phyloP scores from a whole-genome alignment of 1,284 basidiomycete species.

The Ceratobasidium theobromae region DNA sequence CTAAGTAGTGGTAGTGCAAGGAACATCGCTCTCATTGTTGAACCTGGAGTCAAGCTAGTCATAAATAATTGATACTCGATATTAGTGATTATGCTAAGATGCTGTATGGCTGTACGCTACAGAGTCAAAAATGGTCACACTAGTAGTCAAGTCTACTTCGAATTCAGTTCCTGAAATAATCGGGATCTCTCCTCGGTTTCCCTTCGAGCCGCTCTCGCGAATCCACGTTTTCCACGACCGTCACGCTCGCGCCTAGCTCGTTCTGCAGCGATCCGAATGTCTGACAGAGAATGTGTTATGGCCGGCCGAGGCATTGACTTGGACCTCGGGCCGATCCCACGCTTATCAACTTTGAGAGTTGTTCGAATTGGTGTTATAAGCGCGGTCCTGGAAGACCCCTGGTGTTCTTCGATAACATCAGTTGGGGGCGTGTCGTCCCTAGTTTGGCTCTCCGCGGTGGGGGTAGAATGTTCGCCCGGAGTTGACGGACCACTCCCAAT shows the following conservation, averaged over 20 bases:
- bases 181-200: slow-evolving; percentile 23
- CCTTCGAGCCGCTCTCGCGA: slow-evolving; percentile 32
- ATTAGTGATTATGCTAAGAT: neutral
- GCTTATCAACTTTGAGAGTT: slow-evolving; percentile 31
- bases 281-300: slow-evolving; percentile 30
- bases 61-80: slow-evolving; percentile 1
- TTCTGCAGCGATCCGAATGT: slow-evolving; percentile 23
- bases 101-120: neutral
- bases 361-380: slow-evolving; percentile 35
- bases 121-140: neutral
- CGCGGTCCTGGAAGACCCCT: slow-evolving; percentile 13
- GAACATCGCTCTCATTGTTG: slow-evolving; percentile 39
- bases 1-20: slow-evolving; percentile 38
- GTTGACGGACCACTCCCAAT: neutral
- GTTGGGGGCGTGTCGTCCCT: neutral
- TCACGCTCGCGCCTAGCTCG: slow-evolving; percentile 25
- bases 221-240: slow-evolving; percentile 30
- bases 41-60: neutral
- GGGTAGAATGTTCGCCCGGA: neutral
- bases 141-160: slow-evolving; percentile 2
- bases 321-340: slow-evolving; percentile 31
- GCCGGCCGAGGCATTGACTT: slow-evolving; percentile 12
- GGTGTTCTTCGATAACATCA: neutral
- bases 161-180: slow-evolving; percentile 25
- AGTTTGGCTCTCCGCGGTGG: neutral